Evolutionary conservation across 805 yeast genomes (phyloP), one percentile per base, ranked within the genome.

Genomic region (Ogataea ramenticola): DNA sequence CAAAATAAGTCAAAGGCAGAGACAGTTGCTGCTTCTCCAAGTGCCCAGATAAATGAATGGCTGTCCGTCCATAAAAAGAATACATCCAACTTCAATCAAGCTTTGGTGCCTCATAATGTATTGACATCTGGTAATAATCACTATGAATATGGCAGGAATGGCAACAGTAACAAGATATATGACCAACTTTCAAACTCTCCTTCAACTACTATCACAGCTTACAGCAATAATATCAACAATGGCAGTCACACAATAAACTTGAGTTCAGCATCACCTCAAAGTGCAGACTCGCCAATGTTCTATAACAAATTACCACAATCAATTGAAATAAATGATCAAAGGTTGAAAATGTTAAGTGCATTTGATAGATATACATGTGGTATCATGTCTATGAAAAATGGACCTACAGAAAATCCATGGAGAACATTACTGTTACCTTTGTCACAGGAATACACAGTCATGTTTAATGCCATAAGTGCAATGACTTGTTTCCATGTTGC

Each of bases 341-440:
- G 53, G 17, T 26, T 53, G 40, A 55, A 53, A 43, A 61, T 64
- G 50, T 45, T 64, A 16, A 50, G 56, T 22, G 65, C 72, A 4
- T 74, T 71, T 49, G 74, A 71, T 45, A 60, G 67, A 36, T 66
- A 70, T 49, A 73, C 78, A 1, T 71, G 75, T 46, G 70, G 69
- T 2, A 71, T 81, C 42, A 70, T 82, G 75, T 76, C 84, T 6
- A 77, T 81, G 44, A 79, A 77, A 49, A 75, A 79, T 49, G 86
- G 85, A 0, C 77, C 77, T 0, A 60, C 72, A 3, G 86, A 80
- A 48, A 81, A 82, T 52, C 88, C 87, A 7, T 82, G 88, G 88
- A 60, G 82, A 41, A 68, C 71, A 9, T 52, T 74, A 35, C 61
- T 80, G 40, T 57, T 80, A 53, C 86, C 87, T 1, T 56, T 79